Conservation (phyloP, 164 flowering plant genomes). For the Paratinospora sagittata region DNA sequence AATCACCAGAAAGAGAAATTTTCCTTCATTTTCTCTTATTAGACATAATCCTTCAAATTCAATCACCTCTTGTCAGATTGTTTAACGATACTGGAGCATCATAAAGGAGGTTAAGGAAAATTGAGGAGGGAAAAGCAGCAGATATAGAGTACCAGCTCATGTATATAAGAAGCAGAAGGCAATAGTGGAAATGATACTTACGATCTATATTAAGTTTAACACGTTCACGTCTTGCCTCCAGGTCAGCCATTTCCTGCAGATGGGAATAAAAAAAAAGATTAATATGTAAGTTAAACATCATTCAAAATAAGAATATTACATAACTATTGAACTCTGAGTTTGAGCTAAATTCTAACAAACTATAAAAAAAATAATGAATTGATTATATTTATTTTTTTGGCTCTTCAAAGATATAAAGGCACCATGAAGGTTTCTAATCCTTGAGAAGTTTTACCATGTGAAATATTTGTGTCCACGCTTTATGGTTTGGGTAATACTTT, state of each 20-base stretch:
- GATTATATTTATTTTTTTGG: too few relatives aligned
- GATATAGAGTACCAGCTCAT: neutral
- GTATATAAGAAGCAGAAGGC: neutral
- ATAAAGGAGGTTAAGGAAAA: neutral
- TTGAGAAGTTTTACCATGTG: too few relatives aligned
- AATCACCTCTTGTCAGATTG: neutral
- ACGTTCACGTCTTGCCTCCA: conserved; percentile 84
- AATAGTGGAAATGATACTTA: conserved; percentile 32
- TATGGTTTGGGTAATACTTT: neutral
- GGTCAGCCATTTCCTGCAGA: conserved; percentile 70
- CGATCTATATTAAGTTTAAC: conserved; percentile 76
- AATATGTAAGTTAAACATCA: too few relatives aligned
- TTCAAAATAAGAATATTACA: too few relatives aligned
- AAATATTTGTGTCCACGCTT: neutral
- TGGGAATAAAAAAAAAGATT: conserved; percentile 4
- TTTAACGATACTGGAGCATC: neutral
- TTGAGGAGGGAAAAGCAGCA: neutral
- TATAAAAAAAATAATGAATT: too few relatives aligned
- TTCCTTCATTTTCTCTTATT: neutral
- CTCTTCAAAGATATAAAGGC: too few relatives aligned
- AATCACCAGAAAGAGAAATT: neutral
- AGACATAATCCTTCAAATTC: neutral
- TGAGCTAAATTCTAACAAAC: too few relatives aligned
- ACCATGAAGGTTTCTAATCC: too few relatives aligned
- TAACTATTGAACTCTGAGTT: too few relatives aligned